Evolutionary conservation across 1,139 yeast species (phyloP), one percentile per base, ranked within the genome.

Genomic region (Eremothecium coryli): DNA sequence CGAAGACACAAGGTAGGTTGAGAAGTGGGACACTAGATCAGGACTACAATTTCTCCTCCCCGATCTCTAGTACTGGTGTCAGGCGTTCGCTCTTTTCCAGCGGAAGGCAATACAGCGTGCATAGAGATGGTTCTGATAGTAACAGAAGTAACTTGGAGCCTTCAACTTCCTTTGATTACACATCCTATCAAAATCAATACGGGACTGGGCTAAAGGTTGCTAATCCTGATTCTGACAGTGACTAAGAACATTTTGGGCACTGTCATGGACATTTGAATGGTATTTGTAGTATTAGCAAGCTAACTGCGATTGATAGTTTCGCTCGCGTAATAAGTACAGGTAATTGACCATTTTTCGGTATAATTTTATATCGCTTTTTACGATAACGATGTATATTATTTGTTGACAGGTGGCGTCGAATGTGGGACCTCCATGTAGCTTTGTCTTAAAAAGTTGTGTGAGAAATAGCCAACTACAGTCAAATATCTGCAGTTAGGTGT

Each of bases 171-270:
- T 26, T 35, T 7, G 38, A 37, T 17, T 45, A 46, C 32, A 36
- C 35, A 33, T 31, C 39, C 47, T 7, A 38, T 13, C 34, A 26
- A 10, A 28, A 31, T 10, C 15, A 41, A 11, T 39, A 41, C 26
- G 45, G 38, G 20, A 38, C 35, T n/a, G 49, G 50, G 7, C 37
- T 54, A 10, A 53, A 38, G 33, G 45, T 55, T 6, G 54, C 57
- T 2, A 55, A 55, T 27, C 58, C 58, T 4, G 57, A 52, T 23
- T 42, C 50, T 2, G 52, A 44, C 27, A 38, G 22, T 20, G 22
- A 40, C 10, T 49, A 48, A 14, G 38, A 26, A 34, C 6, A 14
- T 5, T 18, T 26, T 22, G 12, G 7, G 4, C 20, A n/a, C 8
- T 18, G 5, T 29, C 15, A 23, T 23, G n/a, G 7, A 16, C 13